Conservation (phyloP, 306 rosid genomes). For the Medicago truncatula region MtrunA17r5.0-ANR NC_053044.1:31991001-31991500, state of each 20-base stretch:
- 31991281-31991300: conserved; percentile 66
- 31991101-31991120: conserved; percentile 48
- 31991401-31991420: conserved; percentile 28
- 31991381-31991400: conserved; percentile 40
- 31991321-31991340: conserved; percentile 43
- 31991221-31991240: conserved; percentile 25
- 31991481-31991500: conserved; percentile 46
- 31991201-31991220: conserved; percentile 5
- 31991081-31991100: conserved; percentile 82
- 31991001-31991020: conserved; percentile 54
- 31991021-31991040: conserved; percentile 67
- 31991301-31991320: conserved; percentile 61
- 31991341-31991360: conserved; percentile 38
- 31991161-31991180: neutral
- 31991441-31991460: conserved; percentile 26
- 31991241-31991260: conserved; percentile 40
- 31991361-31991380: conserved; percentile 37
- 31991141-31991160: conserved; percentile 17
- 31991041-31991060: conserved; percentile 73
- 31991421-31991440: conserved; percentile 39
- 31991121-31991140: conserved; percentile 9
- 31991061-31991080: conserved; percentile 88
- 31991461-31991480: conserved; percentile 35
- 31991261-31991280: conserved; percentile 68
- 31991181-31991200: neutral